Percentiles rank a stretch among this genome's conserved stretches.
Evolutionary conservation across 495 filamentous ascomycete species (phyloP).

Genomic region (Aspergillus bertholletiae): DNA sequence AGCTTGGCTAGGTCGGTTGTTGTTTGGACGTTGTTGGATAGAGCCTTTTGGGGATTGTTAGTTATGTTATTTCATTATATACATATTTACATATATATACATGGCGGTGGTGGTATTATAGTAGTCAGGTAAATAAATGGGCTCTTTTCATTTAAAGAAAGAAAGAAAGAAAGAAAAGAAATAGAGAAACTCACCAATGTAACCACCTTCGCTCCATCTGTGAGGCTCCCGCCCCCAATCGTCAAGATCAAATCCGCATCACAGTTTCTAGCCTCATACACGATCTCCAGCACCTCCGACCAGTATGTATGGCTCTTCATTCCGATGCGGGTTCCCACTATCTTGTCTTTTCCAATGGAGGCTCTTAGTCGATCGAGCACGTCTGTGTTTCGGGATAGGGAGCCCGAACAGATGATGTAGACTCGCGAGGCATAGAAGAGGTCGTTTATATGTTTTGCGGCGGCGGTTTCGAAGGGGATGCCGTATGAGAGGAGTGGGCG

Average conservation of each 20-base stretch:
- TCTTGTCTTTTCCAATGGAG: conserved; percentile 39
- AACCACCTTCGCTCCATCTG: conserved; percentile 59
- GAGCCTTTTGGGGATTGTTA: conserved; percentile 35
- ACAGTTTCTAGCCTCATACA: conserved; percentile 41
- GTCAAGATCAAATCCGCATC: conserved; percentile 57
- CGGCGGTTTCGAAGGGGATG: conserved; percentile 48
- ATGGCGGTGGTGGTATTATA: not conserved
- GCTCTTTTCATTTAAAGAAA: not conserved
- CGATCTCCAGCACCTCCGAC: conserved; percentile 56
- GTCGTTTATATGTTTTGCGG: conserved; percentile 43
- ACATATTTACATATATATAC: not conserved
- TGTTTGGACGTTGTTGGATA: conserved; percentile 46
- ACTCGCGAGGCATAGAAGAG: conserved; percentile 51
- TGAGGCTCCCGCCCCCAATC: conserved; percentile 57
- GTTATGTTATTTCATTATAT: conserved; percentile 1
- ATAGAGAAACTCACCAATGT: conserved; percentile 37
- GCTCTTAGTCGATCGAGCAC: conserved; percentile 39
- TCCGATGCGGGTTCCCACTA: conserved; percentile 51
- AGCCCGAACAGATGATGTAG: conserved; percentile 59
- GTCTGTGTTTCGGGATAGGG: conserved; percentile 53
- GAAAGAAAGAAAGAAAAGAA: not conserved
- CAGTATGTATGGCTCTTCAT: conserved; percentile 59
- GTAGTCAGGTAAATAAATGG: too few species aligned
- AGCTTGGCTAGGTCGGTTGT: conserved; percentile 42
- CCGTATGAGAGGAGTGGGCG: conserved; percentile 48